phyloP scores from a whole-genome alignment of 768 basidiomycete genomes.

The Tulasnella sp. region DNA sequence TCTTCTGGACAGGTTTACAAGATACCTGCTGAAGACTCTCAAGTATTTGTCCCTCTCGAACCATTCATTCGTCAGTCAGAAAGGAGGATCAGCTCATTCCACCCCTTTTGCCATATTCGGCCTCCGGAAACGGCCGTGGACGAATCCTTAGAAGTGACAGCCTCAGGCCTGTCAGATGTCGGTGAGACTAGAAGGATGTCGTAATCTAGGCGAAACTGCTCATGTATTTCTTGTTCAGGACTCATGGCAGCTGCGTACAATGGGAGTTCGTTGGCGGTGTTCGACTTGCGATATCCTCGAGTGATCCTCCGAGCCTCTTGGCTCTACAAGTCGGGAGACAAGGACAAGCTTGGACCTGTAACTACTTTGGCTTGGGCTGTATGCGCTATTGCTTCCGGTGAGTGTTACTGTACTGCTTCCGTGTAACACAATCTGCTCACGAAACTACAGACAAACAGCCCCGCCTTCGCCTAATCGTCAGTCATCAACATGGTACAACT shows the following conservation, averaged over 20 bases:
- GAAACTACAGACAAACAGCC: conserved; percentile 37
- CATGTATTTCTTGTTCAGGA: conserved; percentile 33
- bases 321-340: conserved; percentile 32
- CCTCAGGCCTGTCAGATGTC: conserved; percentile 57
- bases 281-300: conserved; percentile 66
- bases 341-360: conserved; percentile 35
- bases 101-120: not conserved
- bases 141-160: conserved; percentile 26
- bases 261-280: conserved; percentile 45
- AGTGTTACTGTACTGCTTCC: conserved; percentile 1
- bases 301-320: conserved; percentile 43
- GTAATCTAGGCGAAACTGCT: not conserved
- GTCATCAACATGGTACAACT: conserved; percentile 44
- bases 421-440: not conserved
- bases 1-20: not conserved
- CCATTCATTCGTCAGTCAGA: not conserved
- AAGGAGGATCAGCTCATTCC: not conserved
- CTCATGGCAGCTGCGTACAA: conserved; percentile 65
- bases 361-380: conserved; percentile 57
- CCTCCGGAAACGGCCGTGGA: conserved; percentile 24
- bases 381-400: conserved; percentile 43
- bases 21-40: not conserved
- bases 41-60: not conserved
- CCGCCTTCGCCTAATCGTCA: conserved; percentile 48
- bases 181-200: conserved; percentile 34